These are phyloP conservation scores for Aureobasidium sp. DNA, from an alignment of 2,329 filamentous ascomycete genomes.

Conservation along the genomic window DNA sequence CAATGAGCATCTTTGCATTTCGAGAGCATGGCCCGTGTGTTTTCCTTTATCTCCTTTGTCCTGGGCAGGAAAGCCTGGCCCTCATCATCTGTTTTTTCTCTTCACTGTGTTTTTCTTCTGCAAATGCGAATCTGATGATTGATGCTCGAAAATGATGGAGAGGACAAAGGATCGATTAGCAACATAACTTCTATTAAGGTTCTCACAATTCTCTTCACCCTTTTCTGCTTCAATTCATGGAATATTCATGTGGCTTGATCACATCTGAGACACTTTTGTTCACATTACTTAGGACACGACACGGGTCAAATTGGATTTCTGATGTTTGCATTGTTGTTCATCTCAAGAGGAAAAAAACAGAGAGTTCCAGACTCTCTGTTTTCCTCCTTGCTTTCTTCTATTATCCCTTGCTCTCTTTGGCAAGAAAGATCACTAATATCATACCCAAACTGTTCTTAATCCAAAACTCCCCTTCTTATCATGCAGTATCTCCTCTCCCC, in stretches of 20 bases:
- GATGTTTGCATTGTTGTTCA: not conserved
- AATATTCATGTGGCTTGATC: not conserved
- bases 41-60: not conserved
- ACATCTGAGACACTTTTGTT: not conserved
- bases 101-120: not conserved
- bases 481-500: not conserved
- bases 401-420: not conserved
- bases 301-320: too few species aligned
- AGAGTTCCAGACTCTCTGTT: not conserved
- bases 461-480: not conserved
- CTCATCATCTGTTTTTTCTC: not conserved
- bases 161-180: not conserved
- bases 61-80: not conserved
- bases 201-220: not conserved
- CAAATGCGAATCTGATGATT: constrained; percentile 5
- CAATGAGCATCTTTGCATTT: not conserved
- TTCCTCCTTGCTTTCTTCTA: not conserved
- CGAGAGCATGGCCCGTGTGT: not conserved
- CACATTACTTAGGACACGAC: too few species aligned
- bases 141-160: not conserved
- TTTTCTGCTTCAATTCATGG: too few species aligned
- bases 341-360: not conserved
- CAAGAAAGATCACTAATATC: too few species aligned
- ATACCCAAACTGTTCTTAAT: too few species aligned
- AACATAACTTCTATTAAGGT: not conserved